Conservation (phyloP, 2,329 filamentous ascomycete species). For the Elsinoe ampelina region DNA sequence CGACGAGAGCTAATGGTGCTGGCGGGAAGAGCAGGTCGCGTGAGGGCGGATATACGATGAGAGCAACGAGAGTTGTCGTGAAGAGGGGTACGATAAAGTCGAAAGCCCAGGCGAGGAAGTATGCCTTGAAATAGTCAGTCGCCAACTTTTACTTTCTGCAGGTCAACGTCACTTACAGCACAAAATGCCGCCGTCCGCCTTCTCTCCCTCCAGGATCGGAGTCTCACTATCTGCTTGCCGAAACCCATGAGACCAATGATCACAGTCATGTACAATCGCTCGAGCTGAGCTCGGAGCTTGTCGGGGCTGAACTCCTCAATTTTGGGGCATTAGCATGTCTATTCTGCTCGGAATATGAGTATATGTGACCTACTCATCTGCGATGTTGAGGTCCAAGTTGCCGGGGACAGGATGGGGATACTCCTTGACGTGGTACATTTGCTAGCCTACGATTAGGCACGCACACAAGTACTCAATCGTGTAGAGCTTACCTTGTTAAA, state of each 20-base stretch:
- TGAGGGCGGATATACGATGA: conserved; percentile 57
- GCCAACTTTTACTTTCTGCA: background rate
- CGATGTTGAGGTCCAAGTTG: conserved; percentile 68
- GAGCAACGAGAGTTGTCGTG: conserved; percentile 48
- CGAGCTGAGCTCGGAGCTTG: conserved; percentile 67
- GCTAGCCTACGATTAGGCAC: conserved; percentile 28
- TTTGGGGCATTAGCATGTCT: no score
- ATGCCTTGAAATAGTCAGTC: conserved; percentile 32
- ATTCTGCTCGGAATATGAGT: no score
- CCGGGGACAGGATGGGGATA: conserved; percentile 52
- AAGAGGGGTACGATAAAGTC: conserved; percentile 60
- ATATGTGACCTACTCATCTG: conserved; percentile 54
- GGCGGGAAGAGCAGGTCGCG: conserved; percentile 63
- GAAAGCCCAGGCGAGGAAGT: conserved; percentile 59
- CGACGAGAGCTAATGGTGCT: conserved; percentile 64
- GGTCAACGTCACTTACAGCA: conserved; percentile 31
- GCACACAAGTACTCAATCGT: background rate
- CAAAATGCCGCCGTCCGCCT: conserved; percentile 59
- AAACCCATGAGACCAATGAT: conserved; percentile 56
- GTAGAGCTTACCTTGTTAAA: conserved; percentile 56
- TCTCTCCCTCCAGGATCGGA: conserved; percentile 71
- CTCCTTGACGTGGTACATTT: conserved; percentile 64
- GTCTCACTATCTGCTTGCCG: conserved; percentile 63
- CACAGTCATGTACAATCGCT: conserved; percentile 74
- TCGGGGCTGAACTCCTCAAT: conserved; percentile 81